A percentile compares a stretch with the other conserved stretches of the same genome.
phyloP scores from a whole-genome alignment of 1,284 basidiomycete genomes.

The Paramarasmius palmivorus region DNA sequence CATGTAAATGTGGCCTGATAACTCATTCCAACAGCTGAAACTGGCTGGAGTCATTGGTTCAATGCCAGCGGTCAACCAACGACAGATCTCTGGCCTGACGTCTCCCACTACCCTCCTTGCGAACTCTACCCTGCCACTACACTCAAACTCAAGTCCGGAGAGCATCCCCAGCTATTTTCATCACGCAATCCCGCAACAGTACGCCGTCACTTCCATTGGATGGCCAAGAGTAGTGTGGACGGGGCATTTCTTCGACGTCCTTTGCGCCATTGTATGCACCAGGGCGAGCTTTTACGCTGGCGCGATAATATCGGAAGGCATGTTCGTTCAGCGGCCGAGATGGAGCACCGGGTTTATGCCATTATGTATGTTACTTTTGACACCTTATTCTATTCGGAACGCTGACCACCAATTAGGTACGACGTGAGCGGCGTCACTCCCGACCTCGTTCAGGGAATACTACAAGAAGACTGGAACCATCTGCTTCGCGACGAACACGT shows the following conservation, averaged over 20 bases:
- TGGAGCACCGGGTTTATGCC: slow-evolving; percentile 72
- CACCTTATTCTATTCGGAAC: background rate
- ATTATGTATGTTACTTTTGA: slow-evolving; percentile 60
- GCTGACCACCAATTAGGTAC: slow-evolving; percentile 50
- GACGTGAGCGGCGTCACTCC: slow-evolving; percentile 68
- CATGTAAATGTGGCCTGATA: background rate
- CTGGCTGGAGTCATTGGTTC: slow-evolving; percentile 82
- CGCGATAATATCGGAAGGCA: slow-evolving; percentile 71
- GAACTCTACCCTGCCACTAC: slow-evolving; percentile 71
- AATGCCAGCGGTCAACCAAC: slow-evolving; percentile 64
- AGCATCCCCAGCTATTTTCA: slow-evolving; percentile 69
- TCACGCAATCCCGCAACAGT: slow-evolving; percentile 73
- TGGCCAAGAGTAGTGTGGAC: slow-evolving; percentile 75
- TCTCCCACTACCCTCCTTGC: slow-evolving; percentile 62
- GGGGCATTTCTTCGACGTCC: slow-evolving; percentile 79
- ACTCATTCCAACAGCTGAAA: slow-evolving; percentile 44
- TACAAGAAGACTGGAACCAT: slow-evolving; percentile 69
- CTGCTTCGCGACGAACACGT: slow-evolving; percentile 58
- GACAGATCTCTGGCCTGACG: slow-evolving; percentile 75
- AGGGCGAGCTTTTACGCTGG: slow-evolving; percentile 47
- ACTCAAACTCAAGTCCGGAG: slow-evolving; percentile 50
- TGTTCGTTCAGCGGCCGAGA: slow-evolving; percentile 71
- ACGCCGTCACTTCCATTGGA: slow-evolving; percentile 76
- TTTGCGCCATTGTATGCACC: slow-evolving; percentile 59
- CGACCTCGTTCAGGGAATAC: slow-evolving; percentile 53